A percentile compares a stretch with the other conserved stretches of the same genome.
These are phyloP conservation scores for Ochromonas danica DNA, from an alignment of 108 stramenopile species.

Conservation along the genomic window DNA sequence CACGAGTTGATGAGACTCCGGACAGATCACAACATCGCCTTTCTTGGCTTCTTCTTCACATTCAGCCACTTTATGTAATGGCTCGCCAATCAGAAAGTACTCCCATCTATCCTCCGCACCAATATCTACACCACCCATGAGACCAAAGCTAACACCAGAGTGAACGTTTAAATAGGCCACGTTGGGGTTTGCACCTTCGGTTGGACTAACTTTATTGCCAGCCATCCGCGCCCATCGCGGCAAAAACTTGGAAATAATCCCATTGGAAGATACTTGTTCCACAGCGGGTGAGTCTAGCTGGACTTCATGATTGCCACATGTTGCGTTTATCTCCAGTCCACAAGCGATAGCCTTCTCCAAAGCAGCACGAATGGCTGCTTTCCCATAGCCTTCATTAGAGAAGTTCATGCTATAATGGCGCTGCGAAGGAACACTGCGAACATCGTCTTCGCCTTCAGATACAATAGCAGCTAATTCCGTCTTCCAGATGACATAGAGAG, in stretches of 20 bases:
- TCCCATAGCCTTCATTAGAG: background rate
- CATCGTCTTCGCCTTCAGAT: background rate
- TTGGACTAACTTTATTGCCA: background rate
- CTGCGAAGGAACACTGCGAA: too few relatives aligned
- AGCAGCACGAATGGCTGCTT: background rate
- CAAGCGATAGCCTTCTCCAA: background rate
- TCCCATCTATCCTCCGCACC: conserved; percentile 18
- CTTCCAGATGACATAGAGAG: conserved; percentile 51
- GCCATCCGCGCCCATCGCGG: background rate
- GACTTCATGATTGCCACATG: background rate
- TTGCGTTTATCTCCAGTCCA: background rate
- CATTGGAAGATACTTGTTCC: background rate
- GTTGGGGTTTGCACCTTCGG: background rate
- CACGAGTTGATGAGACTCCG: conserved; percentile 24
- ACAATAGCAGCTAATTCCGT: background rate
- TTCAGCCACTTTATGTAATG: background rate
- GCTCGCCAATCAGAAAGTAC: background rate
- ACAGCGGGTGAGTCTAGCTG: background rate
- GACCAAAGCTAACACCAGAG: conserved; percentile 3
- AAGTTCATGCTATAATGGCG: background rate
- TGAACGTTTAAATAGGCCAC: background rate
- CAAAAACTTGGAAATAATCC: background rate
- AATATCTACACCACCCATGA: conserved; percentile 11
- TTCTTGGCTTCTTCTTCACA: background rate
- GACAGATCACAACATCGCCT: conserved; percentile 19